These are phyloP conservation scores for Kluyveromyces nonfermentans DNA, from an alignment of 805 yeast species.

Conservation along the genomic window DNA sequence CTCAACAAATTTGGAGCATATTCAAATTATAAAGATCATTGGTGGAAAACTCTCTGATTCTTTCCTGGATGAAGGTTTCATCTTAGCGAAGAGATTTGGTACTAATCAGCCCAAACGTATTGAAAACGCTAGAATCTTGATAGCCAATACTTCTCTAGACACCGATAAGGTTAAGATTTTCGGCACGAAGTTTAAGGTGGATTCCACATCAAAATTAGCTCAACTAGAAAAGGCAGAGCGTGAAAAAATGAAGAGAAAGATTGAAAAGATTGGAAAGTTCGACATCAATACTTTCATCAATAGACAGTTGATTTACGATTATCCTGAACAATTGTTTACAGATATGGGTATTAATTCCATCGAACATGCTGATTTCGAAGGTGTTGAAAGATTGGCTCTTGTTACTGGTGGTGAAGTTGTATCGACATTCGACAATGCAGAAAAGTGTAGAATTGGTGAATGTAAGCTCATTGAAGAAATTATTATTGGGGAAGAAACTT, in stretches of 20 bases:
- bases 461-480: constrained; percentile 89
- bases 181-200: constrained; percentile 96
- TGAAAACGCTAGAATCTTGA: constrained; percentile 74
- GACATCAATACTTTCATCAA: constrained; percentile 86
- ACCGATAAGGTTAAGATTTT: constrained; percentile 96
- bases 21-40: constrained; percentile 84
- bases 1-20: constrained; percentile 79
- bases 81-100: constrained; percentile 85
- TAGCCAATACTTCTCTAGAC: constrained; percentile 93
- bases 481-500: constrained; percentile 84
- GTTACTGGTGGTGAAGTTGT: constrained; percentile 98
- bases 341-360: constrained; percentile 83
- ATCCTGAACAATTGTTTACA: constrained; percentile 91
- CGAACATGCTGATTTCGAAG: constrained; percentile 98
- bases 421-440: constrained; percentile 91
- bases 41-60: constrained; percentile 93
- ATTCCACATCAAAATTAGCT: constrained; percentile 87
- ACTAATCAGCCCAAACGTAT: constrained; percentile 85
- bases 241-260: constrained; percentile 83
- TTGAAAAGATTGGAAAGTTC: constrained; percentile 80
- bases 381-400: constrained; percentile 89
- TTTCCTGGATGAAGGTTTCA: constrained; percentile 91
- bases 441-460: constrained; percentile 72
- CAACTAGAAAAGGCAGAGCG: constrained; percentile 91
- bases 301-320: constrained; percentile 94